These are phyloP conservation scores for Paradendryphiella salina DNA, from an alignment of 2,329 filamentous ascomycete genomes.

Conservation along the genomic window DNA sequence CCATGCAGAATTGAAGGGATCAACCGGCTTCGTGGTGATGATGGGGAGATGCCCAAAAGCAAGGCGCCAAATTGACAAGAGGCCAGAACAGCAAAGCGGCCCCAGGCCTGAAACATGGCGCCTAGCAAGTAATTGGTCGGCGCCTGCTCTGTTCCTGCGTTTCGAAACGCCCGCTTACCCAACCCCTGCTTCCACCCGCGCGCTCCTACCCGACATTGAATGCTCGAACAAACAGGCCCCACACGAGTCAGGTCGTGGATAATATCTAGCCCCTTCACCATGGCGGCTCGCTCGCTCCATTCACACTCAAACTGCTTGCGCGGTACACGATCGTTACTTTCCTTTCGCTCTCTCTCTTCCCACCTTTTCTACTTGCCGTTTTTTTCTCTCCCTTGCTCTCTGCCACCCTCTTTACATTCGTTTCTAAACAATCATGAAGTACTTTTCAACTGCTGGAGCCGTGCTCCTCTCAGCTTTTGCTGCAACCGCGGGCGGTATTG, in stretches of 20 bases:
- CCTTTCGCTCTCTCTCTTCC: conserved; percentile 5
- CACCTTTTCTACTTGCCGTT: conserved; percentile 7
- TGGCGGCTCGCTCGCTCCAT: conserved; percentile 18
- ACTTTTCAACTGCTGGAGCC: conserved; percentile 39
- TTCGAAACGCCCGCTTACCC: conserved; percentile 30
- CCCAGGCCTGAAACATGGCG: conserved; percentile 23
- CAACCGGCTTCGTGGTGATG: not conserved
- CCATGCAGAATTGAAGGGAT: no score
- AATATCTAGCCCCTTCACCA: conserved; percentile 19
- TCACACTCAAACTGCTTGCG: conserved; percentile 26
- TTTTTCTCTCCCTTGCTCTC: conserved; percentile 8
- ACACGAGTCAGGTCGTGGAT: conserved; percentile 13
- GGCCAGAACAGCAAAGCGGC: conserved; percentile 12
- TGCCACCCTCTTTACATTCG: conserved; percentile 12
- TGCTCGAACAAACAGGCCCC: conserved; percentile 1
- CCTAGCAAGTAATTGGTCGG: conserved; percentile 21
- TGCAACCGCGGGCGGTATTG: conserved; percentile 33
- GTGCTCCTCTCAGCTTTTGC: conserved; percentile 41
- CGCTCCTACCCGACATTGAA: conserved; percentile 20
- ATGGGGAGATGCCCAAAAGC: not conserved
- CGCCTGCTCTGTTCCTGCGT: conserved; percentile 18
- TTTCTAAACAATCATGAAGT: conserved; percentile 36
- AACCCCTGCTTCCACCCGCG: conserved; percentile 17
- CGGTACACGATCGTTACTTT: conserved; percentile 29
- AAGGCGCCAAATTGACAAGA: conserved; percentile 8